These are phyloP conservation scores for Fusarium sp. DNA, from an alignment of 2,329 filamentous ascomycete species.

Conservation along the genomic window DNA sequence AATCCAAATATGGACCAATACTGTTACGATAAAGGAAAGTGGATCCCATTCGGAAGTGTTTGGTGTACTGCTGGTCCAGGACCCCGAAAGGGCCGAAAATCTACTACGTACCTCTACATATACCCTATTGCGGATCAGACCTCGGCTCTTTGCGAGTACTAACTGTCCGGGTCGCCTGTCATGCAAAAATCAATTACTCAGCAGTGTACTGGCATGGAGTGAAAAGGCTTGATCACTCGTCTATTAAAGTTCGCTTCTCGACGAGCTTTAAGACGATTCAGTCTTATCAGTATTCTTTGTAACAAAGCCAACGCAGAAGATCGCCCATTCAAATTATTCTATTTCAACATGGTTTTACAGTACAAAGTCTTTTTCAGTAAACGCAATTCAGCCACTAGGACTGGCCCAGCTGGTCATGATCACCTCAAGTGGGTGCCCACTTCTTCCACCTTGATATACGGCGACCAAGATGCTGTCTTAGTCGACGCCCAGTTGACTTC, in stretches of 20 bases:
- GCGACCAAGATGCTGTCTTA: not conserved
- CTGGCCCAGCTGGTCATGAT: not conserved
- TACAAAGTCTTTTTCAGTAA: not conserved
- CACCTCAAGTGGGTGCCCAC: not conserved
- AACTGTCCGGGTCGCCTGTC: no score
- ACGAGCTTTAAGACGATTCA: not conserved
- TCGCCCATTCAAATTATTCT: not conserved
- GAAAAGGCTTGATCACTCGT: fast-evolving
- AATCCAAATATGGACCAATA: no score
- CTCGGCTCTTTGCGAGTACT: no score
- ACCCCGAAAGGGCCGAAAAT: no score
- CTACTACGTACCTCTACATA: no score
- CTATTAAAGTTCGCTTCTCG: no score
- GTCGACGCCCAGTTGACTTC: not conserved
- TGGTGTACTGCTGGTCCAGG: no score
- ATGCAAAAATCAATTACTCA: not conserved
- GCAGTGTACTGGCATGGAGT: not conserved
- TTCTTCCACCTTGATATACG: not conserved
- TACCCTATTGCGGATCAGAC: no score
- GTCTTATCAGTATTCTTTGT: not conserved
- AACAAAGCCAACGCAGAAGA: not conserved
- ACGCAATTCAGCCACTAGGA: not conserved
- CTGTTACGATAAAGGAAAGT: no score
- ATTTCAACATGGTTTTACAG: not conserved
- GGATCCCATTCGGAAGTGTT: no score